Conservation (phyloP, 2,329 filamentous ascomycete genomes). For the Bipolaris bicolor region DNA sequence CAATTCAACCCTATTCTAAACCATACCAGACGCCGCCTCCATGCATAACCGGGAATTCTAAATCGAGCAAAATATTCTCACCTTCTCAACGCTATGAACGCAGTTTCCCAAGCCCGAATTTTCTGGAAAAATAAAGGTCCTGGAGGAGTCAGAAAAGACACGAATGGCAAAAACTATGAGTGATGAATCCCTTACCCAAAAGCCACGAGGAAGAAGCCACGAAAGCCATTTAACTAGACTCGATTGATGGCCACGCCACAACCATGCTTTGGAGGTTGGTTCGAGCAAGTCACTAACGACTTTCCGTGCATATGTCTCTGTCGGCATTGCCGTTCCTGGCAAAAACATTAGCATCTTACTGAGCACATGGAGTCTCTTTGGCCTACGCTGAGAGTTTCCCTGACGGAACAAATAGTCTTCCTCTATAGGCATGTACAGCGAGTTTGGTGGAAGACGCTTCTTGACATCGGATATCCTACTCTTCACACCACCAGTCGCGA, state of each 20-base stretch:
- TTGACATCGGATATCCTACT: neutral
- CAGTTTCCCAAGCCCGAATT: neutral
- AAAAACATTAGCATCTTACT: neutral
- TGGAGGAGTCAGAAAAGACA: neutral
- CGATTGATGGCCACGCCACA: neutral
- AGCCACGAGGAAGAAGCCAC: neutral
- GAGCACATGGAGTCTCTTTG: too few species aligned
- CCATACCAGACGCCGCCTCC: too few species aligned
- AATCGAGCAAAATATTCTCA: too few species aligned
- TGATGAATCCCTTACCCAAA: neutral
- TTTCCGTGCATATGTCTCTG: neutral
- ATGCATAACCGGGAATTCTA: too few species aligned
- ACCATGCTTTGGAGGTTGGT: neutral
- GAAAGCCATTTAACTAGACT: neutral
- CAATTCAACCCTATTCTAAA: too few species aligned
- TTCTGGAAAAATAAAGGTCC: neutral
- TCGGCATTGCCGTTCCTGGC: neutral
- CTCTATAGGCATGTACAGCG: neutral
- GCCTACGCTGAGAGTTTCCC: neutral
- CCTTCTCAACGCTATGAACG: too few species aligned
- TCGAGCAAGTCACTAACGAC: neutral
- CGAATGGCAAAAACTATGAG: neutral
- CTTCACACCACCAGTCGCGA: neutral
- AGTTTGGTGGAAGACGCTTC: neutral
- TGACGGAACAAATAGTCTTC: neutral